phyloP scores from a whole-genome alignment of 148 eudicot genomes.

The Pouteria glomerata region DNA sequence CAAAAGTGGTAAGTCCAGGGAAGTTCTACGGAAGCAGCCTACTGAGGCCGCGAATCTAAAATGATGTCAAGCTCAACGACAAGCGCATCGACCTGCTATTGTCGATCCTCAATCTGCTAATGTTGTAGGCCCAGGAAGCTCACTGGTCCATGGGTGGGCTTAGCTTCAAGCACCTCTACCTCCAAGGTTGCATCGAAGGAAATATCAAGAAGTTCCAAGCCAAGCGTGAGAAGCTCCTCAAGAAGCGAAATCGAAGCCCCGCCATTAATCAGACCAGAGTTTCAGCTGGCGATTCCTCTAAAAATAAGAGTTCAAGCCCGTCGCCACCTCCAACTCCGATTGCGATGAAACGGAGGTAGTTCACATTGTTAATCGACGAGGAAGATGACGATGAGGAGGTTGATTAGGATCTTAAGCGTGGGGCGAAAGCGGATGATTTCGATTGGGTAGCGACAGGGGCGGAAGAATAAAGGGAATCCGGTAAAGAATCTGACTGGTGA shows the following conservation, averaged over 20 bases:
- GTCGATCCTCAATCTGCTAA: slow-evolving; percentile 41
- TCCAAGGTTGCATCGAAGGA: slow-evolving; percentile 84
- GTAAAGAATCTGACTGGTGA: no score
- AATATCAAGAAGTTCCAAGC: slow-evolving; percentile 41
- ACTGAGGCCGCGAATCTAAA: slow-evolving; percentile 67
- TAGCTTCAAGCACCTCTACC: slow-evolving; percentile 57
- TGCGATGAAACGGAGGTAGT: slow-evolving; percentile 36
- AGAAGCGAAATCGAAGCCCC: neutral
- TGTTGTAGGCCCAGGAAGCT: slow-evolving; percentile 78
- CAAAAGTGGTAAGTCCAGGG: slow-evolving; percentile 74
- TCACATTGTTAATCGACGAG: slow-evolving; percentile 19
- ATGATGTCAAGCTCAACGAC: slow-evolving; percentile 49
- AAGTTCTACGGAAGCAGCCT: slow-evolving; percentile 85
- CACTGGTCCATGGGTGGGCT: slow-evolving; percentile 98
- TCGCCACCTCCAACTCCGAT: slow-evolving; percentile 62
- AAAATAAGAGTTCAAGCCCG: neutral
- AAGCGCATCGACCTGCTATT: slow-evolving; percentile 68
- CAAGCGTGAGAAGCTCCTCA: slow-evolving; percentile 36
- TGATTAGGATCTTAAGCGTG: neutral
- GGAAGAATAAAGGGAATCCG: no score
- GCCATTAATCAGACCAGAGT: no score
- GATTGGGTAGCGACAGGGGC: no score
- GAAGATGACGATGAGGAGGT: slow-evolving; percentile 19
- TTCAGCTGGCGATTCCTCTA: neutral
- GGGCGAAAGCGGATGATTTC: no score